Percentiles rank a stretch among this genome's conserved stretches.
These are phyloP conservation scores for Cryphonectria nitschkei DNA, from an alignment of 2,329 filamentous ascomycete species.

Conservation along the genomic window DNA sequence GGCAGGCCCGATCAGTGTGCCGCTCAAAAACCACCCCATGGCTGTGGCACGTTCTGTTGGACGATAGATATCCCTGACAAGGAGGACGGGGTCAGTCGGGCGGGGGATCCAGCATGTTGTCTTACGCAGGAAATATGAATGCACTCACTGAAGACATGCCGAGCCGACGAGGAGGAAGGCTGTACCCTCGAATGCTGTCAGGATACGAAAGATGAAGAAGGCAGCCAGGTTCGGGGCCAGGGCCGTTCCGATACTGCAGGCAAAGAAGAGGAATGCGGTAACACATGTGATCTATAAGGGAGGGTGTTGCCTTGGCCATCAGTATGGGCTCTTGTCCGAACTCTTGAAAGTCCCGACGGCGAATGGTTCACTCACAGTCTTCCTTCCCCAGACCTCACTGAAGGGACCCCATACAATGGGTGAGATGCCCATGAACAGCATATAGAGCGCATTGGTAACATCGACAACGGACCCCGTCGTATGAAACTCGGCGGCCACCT, in stretches of 20 bases:
- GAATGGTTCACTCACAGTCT: conserved; percentile 43
- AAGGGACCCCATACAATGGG: conserved; percentile 70
- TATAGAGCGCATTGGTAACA: conserved; percentile 69
- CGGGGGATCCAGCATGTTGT: too few relatives aligned
- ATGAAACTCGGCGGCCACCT: conserved; percentile 62
- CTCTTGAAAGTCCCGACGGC: too few relatives aligned
- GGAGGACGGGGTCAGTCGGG: not conserved
- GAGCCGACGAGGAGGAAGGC: conserved; percentile 70
- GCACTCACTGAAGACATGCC: conserved; percentile 57
- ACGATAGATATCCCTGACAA: conserved; percentile 53
- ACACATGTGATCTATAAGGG: conserved; percentile 52
- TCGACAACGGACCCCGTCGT: conserved; percentile 68
- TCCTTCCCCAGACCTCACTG: conserved; percentile 59
- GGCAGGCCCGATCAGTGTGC: conserved; percentile 68
- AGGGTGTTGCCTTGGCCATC: not conserved
- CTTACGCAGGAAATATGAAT: not conserved
- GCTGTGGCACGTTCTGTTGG: conserved; percentile 68
- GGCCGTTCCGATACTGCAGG: conserved; percentile 68
- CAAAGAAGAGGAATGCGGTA: conserved; percentile 62
- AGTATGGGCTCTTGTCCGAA: conserved; percentile 1
- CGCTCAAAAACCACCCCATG: conserved; percentile 67
- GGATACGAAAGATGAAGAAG: conserved; percentile 70
- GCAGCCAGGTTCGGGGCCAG: conserved; percentile 66
- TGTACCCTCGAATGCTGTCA: conserved; percentile 73
- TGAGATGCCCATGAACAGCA: conserved; percentile 71